A percentile compares a stretch with the other conserved stretches of the same genome.
Evolutionary conservation across 495 filamentous ascomycete species (phyloP).

Genomic region (Rusavskia elegans): DNA sequence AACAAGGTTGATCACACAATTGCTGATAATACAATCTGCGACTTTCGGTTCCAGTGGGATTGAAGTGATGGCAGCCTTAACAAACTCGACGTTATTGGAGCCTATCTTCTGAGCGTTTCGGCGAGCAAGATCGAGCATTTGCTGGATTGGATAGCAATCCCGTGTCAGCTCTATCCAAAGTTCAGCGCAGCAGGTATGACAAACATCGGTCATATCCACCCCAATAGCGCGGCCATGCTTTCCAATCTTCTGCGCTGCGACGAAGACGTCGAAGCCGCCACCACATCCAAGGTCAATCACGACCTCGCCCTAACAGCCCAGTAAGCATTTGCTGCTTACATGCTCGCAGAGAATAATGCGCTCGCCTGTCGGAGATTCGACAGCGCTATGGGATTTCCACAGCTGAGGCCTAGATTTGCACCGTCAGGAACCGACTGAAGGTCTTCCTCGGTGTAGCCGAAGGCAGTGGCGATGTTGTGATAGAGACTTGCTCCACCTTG

Average conservation of each 20-base stretch:
- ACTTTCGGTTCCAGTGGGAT: conserved; percentile 26
- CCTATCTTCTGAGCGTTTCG: conserved; percentile 25
- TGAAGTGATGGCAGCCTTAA: conserved; percentile 36
- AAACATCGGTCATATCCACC: conserved; percentile 42
- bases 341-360: too few species aligned
- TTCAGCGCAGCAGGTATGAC: too few species aligned
- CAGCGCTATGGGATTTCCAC: conserved; percentile 45
- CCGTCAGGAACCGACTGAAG: conserved; percentile 35
- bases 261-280: conserved; percentile 48
- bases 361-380: conserved; percentile 31
- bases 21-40: conserved; percentile 45
- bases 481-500: too few species aligned
- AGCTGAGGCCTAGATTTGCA: conserved; percentile 49
- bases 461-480: too few species aligned
- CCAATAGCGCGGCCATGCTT: conserved; percentile 38
- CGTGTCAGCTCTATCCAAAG: too few species aligned
- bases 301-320: conserved; percentile 35
- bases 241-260: conserved; percentile 41
- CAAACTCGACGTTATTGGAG: conserved; percentile 31
- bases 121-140: conserved; percentile 39
- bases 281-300: conserved; percentile 49
- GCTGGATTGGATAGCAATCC: conserved; percentile 18
- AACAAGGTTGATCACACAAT: conserved; percentile 53
- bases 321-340: too few species aligned
- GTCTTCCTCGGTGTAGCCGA: conserved; percentile 43